Base-by-base conservation (phyloP, 108 stramenopile genomes). In the Cyclotella cryptica region DNA sequence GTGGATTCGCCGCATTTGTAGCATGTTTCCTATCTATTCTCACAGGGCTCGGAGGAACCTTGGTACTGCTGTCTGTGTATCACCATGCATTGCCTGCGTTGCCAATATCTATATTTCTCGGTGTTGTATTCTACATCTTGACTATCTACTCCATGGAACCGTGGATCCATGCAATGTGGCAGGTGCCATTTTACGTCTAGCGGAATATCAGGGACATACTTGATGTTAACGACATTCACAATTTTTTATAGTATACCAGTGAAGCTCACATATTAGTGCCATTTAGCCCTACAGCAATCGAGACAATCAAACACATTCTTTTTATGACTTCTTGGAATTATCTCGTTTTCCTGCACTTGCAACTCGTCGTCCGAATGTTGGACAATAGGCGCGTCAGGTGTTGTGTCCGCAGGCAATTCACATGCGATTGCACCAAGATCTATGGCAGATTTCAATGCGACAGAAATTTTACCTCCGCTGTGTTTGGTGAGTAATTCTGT, bases 1-100 rank as follows among this genome's bases (percentile, higher is more conserved):
- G 92, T 65, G 93, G 96, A 42, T 97, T 98, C 79, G 86, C 97
- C 28, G 86, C 97, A 44, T 96, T 95, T 77, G 94, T 88, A 8
- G 85, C 97, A 14, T 96, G 94, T 67, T 88, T 94, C 44, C 60
- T 97, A 29, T 90, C 87, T 1, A 90, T 99, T 65, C 77, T 99
- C 0, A 75, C 84, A 24, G 98, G 96, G 5, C 74, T 99, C 17
- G 91, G 88, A 14, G 89, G 80, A 4, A 99, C 98, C 0, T 74
- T 99, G 22, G 87, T 97, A 14, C 79, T 99, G 28, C 77, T 99
- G 70, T 85, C 93, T 0, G 86, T 98, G 14, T 89, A 88, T 69
- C 86, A 92, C 26, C 81, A 89, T 68, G 98, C 98, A 1, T 75
- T 99, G 63, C 98, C 98, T 18, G 97, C 97, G 8, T 67, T 97